These are phyloP conservation scores for Seiridium unicorne DNA, from an alignment of 2,329 filamentous ascomycete genomes.

Conservation along the genomic window DNA sequence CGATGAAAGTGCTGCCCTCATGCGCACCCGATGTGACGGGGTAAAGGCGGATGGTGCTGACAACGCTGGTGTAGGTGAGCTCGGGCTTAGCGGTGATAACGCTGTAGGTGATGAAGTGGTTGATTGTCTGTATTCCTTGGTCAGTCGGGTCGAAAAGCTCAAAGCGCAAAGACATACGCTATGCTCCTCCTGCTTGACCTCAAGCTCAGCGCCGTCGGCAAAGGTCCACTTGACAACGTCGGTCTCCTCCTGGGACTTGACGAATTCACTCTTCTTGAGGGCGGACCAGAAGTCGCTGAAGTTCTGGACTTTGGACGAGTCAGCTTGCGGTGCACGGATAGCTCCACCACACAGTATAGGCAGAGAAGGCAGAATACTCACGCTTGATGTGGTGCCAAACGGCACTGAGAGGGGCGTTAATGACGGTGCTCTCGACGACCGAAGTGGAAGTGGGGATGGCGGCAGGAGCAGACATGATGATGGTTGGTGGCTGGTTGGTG, in stretches of 20 bases:
- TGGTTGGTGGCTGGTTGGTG: constrained; percentile 6
- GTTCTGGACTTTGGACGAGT: constrained; percentile 47
- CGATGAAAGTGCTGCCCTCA: constrained; percentile 64
- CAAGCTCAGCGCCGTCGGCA: constrained; percentile 65
- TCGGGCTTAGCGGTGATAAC: constrained; percentile 66
- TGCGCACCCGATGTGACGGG: constrained; percentile 64
- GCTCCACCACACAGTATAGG: not conserved
- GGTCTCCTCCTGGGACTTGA: constrained; percentile 64
- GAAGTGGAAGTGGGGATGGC: constrained; percentile 65
- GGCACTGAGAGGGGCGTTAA: constrained; percentile 62
- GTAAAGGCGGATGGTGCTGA: constrained; percentile 66
- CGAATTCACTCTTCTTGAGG: constrained; percentile 59
- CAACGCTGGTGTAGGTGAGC: constrained; percentile 63
- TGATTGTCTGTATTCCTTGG: constrained; percentile 52
- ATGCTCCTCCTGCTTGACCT: constrained; percentile 77
- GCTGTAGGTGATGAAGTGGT: constrained; percentile 74
- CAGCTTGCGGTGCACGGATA: not conserved
- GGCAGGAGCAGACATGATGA: constrained; percentile 28
- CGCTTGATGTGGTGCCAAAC: constrained; percentile 76
- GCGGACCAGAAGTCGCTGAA: constrained; percentile 67
- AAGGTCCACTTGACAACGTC: constrained; percentile 70
- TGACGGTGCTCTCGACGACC: constrained; percentile 65
- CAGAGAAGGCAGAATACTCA: constrained; percentile 14
- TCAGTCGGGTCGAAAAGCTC: not conserved
- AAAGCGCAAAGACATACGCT: constrained; percentile 46